Percentiles rank a stretch among this genome's conserved stretches.
phyloP scores from a whole-genome alignment of 306 rosid genomes.

The Rosa persica region DNA sequence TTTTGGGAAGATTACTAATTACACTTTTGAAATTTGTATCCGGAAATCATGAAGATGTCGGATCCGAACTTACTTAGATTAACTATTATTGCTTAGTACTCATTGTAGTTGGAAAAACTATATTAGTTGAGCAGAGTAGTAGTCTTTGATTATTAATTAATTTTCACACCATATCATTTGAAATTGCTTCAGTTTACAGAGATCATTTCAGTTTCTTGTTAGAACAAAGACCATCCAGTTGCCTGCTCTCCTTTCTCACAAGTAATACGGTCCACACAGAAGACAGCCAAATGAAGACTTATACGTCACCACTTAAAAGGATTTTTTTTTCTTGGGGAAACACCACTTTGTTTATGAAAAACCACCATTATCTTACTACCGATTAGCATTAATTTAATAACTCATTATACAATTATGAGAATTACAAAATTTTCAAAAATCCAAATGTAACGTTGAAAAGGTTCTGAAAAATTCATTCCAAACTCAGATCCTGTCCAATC shows the following conservation, averaged over 20 bases:
- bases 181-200: neutral
- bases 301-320: no score
- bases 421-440: no score
- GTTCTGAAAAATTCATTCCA: neutral
- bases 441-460: no score
- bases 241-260: neutral
- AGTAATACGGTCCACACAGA: neutral
- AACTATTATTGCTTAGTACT: neutral
- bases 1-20: conserved; percentile 42
- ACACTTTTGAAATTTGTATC: conserved; percentile 44
- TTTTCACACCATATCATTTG: neutral
- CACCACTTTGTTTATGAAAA: neutral
- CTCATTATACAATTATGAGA: no score
- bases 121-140: neutral
- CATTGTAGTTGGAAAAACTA: neutral
- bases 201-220: neutral
- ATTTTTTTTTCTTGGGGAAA: no score
- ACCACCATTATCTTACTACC: neutral
- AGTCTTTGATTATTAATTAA: neutral
- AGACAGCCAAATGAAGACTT: neutral
- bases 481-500: neutral
- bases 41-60: conserved; percentile 48
- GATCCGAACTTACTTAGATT: conserved; percentile 19
- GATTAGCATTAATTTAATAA: neutral
- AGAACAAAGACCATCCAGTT: neutral